Evolutionary conservation across 768 basidiomycete genomes (phyloP).

Genomic region (Lanmaoa rubissima): DNA sequence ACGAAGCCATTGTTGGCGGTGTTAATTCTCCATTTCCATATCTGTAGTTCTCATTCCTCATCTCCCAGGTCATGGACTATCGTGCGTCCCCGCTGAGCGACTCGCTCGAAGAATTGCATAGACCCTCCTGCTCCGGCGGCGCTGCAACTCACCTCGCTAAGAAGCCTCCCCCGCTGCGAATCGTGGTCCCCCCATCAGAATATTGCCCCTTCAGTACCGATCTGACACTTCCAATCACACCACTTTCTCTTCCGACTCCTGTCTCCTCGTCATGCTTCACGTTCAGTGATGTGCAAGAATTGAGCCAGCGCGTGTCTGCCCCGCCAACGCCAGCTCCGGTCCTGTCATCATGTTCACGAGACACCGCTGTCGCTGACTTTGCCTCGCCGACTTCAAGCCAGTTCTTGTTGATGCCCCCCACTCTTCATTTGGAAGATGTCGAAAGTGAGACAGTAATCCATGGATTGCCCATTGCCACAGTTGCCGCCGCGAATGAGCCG

Average conservation of each 20-base stretch:
- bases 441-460: slow-evolving; percentile 9
- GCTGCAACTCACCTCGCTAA: slow-evolving; percentile 12
- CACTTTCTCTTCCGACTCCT: slow-evolving; percentile 25
- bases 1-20: not conserved
- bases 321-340: slow-evolving; percentile 10
- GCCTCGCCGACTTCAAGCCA: slow-evolving; percentile 30
- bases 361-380: slow-evolving; percentile 11
- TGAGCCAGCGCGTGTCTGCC: slow-evolving; percentile 3
- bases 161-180: slow-evolving; percentile 27
- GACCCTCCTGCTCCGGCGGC: not conserved
- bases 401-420: slow-evolving; percentile 27
- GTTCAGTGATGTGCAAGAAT: slow-evolving; percentile 17
- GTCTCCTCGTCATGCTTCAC: slow-evolving; percentile 30
- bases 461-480: slow-evolving; percentile 12
- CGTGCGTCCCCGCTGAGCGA: slow-evolving; percentile 1
- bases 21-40: not conserved
- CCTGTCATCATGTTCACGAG: slow-evolving; percentile 4
- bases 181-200: slow-evolving; percentile 33
- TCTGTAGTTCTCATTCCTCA: not conserved
- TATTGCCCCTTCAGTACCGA: slow-evolving; percentile 35
- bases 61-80: slow-evolving; percentile 18
- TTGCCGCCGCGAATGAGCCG: slow-evolving; percentile 2
- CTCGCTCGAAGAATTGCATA: slow-evolving; percentile 14
- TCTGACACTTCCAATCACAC: slow-evolving; percentile 30
- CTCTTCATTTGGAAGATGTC: slow-evolving; percentile 15